These are phyloP conservation scores for Sporothrix curviconia DNA, from an alignment of 2,329 filamentous ascomycete species.

Conservation along the genomic window DNA sequence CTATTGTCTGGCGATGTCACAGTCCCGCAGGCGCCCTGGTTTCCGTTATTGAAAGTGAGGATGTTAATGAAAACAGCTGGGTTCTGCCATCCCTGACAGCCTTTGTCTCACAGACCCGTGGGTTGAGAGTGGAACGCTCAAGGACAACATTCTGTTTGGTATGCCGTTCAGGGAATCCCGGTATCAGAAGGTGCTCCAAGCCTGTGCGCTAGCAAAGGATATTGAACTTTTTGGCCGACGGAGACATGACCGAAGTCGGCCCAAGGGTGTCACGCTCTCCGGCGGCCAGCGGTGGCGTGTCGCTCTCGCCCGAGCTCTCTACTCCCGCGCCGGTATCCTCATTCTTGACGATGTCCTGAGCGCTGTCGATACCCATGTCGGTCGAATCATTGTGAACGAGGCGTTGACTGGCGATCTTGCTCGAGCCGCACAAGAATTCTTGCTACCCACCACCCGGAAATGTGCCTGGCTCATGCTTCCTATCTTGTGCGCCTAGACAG, in stretches of 20 bases:
- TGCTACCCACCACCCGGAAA: slow-evolving; percentile 47
- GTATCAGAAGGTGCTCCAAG: slow-evolving; percentile 41
- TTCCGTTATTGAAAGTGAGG: slow-evolving; percentile 20
- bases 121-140: slow-evolving; percentile 40
- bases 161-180: slow-evolving; percentile 31
- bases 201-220: slow-evolving; percentile 39
- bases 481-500: slow-evolving; percentile 27
- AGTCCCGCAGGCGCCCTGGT: slow-evolving; percentile 24
- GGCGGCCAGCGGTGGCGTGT: slow-evolving; percentile 42
- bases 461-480: slow-evolving; percentile 27
- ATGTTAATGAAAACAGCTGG: slow-evolving; percentile 26
- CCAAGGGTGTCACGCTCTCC: slow-evolving; percentile 37
- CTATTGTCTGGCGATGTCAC: slow-evolving; percentile 28
- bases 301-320: slow-evolving; percentile 39
- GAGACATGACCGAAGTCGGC: slow-evolving; percentile 39
- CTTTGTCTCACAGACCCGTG: slow-evolving; percentile 42
- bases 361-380: slow-evolving; percentile 40
- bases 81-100: slow-evolving; percentile 34
- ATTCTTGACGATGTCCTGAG: slow-evolving; percentile 45
- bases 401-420: slow-evolving; percentile 47
- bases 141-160: slow-evolving; percentile 41
- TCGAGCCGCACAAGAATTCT: slow-evolving; percentile 53
- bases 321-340: slow-evolving; percentile 38
- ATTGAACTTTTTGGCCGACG: slow-evolving; percentile 35
- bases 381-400: slow-evolving; percentile 42